Percentiles rank a stretch among this genome's conserved stretches.
Evolutionary conservation across 2,329 filamentous ascomycete species (phyloP).

Genomic region (Parastagonospora nodorum): DNA sequence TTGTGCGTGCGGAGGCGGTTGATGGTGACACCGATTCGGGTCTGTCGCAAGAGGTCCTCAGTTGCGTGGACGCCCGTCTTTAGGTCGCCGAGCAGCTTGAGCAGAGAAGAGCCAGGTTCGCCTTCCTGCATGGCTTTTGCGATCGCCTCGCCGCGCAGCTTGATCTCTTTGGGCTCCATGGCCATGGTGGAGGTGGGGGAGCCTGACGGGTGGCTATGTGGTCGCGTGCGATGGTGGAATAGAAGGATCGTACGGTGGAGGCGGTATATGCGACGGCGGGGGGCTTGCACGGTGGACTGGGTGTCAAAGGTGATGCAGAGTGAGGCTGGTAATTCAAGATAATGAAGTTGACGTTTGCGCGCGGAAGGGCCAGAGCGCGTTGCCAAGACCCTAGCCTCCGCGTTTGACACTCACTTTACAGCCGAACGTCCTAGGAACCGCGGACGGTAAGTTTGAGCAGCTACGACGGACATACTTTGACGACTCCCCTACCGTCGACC

Average conservation of each 20-base stretch:
- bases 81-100: conserved; percentile 76
- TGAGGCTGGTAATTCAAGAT: conserved; percentile 6
- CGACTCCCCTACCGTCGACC: not conserved
- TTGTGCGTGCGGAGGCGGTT: conserved; percentile 85
- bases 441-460: not conserved
- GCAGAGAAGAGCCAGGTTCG: conserved; percentile 73
- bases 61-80: conserved; percentile 81
- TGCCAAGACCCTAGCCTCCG: conserved; percentile 22
- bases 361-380: conserved; percentile 16
- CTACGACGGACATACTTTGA: not conserved
- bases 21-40: conserved; percentile 88
- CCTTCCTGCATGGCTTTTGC: conserved; percentile 77
- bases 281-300: conserved; percentile 2
- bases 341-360: conserved; percentile 20
- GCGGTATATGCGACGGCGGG: conserved; percentile 3
- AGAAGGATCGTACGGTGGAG: conserved; percentile 1
- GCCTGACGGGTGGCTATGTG: conserved; percentile 5
- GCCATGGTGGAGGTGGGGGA: conserved; percentile 22
- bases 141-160: conserved; percentile 76
- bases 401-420: conserved; percentile 6
- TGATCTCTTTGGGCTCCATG: conserved; percentile 85
- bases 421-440: not conserved
- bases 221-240: conserved; percentile 9
- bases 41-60: conserved; percentile 87
- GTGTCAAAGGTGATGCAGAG: conserved; percentile 1